phyloP scores from a whole-genome alignment of 176 grass and related monocot species.

The Panicum miliaceum region DNA sequence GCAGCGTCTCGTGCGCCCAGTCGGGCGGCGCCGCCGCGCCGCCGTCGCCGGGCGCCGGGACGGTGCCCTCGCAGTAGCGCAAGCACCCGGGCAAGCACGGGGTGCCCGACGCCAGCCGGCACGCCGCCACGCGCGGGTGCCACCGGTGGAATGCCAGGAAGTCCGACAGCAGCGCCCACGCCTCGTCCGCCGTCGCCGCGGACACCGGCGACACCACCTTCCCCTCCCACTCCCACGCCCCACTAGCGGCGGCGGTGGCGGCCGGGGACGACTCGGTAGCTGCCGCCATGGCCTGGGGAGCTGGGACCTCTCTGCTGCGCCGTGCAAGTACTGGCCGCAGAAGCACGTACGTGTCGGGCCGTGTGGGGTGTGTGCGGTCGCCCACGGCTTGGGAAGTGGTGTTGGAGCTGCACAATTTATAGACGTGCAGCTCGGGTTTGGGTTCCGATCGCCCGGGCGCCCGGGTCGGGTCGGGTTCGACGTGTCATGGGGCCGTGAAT shows the following conservation, averaged over 20 bases:
- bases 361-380: not conserved
- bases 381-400: not conserved
- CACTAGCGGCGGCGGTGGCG: not conserved
- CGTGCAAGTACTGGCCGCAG: not conserved
- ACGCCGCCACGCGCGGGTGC: conserved; percentile 65
- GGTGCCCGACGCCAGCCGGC: conserved; percentile 52
- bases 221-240: conserved; percentile 57
- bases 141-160: conserved; percentile 77
- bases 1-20: conserved; percentile 90
- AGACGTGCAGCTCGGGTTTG: not conserved
- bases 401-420: conserved; percentile 2
- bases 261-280: not conserved
- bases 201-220: conserved; percentile 50
- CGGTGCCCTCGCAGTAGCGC: conserved; percentile 74
- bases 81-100: conserved; percentile 48
- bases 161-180: conserved; percentile 78
- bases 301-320: not conserved
- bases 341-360: not conserved
- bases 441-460: not conserved
- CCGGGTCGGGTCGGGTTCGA: not conserved
- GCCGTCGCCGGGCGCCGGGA: not conserved
- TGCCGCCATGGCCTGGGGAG: not conserved
- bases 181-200: conserved; percentile 50
- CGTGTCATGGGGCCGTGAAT: too few relatives aligned
- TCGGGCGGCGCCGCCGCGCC: not conserved